Evolutionary conservation across 1,284 basidiomycete genomes (phyloP), one percentile per base, ranked within the genome.

Genomic region (Laetiporus sulphureus): DNA sequence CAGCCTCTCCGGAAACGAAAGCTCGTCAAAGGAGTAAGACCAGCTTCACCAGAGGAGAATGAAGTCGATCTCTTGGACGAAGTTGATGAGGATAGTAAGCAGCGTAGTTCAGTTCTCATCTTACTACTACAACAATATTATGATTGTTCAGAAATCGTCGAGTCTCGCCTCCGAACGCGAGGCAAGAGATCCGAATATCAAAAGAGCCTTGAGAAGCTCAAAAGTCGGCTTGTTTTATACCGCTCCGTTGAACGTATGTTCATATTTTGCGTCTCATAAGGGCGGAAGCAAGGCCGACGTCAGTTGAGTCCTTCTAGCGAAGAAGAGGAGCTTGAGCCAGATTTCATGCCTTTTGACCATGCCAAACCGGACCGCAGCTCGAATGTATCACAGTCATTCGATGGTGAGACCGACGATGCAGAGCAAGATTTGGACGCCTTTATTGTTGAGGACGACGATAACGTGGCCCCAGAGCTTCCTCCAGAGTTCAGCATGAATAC

Each of bases 401-500:
- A 50, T 5, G 49, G 67, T 27, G 62, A 55, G 33, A 61, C 62
- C 27, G 53, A 51, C 12, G 53, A 58, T 3, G 59, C 58, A 29
- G 58, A 62, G 16, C 69, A 72, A 10, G 71, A 72, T 15, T 3
- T 21, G 13, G 33, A 41, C 31, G 23, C 64, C 32, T 89, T 87
- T 55, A 84, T 91, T 44, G 77, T 85, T 2, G 80, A 89, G 44
- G 87, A 91, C 51, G 77, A 76, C 43, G 69, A 65, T n/a, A 57
- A 56, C 4, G 62, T 46, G 11, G 63, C 55, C 0, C 52, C 64
- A 2, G 61, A 72, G 24, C 69, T 92, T 12, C 91, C 90, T 5
- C 66, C 69, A 18, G 71, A 81, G 50, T 93, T 89, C 62, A 90
- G 84, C 56, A 78, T 85, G 75, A 75, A 76, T 46, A 71, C 79